Evolutionary conservation across 192 early-diverging fungal genomes (phyloP).

Genomic region (Martensiomyces pterosporus): DNA sequence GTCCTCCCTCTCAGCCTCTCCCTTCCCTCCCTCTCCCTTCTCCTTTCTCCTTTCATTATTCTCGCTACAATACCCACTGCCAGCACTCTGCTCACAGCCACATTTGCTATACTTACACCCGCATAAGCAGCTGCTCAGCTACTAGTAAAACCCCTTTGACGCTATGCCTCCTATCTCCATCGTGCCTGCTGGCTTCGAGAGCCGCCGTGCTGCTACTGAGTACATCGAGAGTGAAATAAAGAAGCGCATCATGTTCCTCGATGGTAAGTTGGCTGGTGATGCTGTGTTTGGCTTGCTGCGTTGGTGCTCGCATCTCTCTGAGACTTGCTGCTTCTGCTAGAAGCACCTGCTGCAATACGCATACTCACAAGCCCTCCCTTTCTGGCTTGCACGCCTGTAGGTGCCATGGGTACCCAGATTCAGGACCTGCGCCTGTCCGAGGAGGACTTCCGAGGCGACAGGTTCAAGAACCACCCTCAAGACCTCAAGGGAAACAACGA

Average conservation of each 20-base stretch:
- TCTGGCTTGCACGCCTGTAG: slow-evolving; percentile 17
- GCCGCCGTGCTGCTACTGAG: slow-evolving; percentile 47
- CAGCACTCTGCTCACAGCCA: too few relatives aligned
- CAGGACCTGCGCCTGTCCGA: slow-evolving; percentile 79
- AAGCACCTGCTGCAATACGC: too few relatives aligned
- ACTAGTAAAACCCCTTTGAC: too few relatives aligned
- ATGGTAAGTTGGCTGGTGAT: slow-evolving; percentile 57
- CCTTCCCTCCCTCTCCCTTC: too few relatives aligned
- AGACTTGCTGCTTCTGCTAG: too few relatives aligned
- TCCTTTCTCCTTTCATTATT: too few relatives aligned
- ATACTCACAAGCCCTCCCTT: neutral
- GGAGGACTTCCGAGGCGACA: slow-evolving; percentile 78
- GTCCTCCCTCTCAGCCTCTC: too few relatives aligned
- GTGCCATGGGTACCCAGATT: slow-evolving; percentile 92
- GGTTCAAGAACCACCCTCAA: slow-evolving; percentile 78
- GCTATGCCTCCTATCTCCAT: slow-evolving; percentile 27
- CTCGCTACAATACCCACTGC: too few relatives aligned
- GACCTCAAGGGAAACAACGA: slow-evolving; percentile 97
- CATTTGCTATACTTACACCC: too few relatives aligned
- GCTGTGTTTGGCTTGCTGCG: too few relatives aligned
- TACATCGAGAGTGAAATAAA: slow-evolving; percentile 73
- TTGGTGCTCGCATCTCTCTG: too few relatives aligned
- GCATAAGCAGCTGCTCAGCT: too few relatives aligned
- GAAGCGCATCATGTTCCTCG: slow-evolving; percentile 92
- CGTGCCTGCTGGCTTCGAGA: slow-evolving; percentile 34